phyloP scores from a whole-genome alignment of 352 stramenopile genomes.

The Pythium sp. region DNA sequence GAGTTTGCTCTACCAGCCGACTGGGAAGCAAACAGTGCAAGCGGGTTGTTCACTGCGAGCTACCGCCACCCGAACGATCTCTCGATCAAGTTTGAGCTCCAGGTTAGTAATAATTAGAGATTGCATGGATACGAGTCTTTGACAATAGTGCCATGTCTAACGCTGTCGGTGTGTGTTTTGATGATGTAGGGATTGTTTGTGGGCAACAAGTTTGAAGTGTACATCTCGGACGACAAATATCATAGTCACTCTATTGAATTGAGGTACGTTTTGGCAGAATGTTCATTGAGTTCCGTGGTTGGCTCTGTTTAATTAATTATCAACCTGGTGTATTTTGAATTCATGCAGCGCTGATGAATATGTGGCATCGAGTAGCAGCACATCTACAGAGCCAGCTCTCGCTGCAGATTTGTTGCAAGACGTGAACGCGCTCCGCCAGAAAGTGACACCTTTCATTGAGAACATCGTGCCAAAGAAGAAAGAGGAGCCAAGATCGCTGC shows the following conservation, averaged over 20 bases:
- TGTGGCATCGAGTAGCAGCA: slow-evolving; percentile 3
- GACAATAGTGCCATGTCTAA: not conserved
- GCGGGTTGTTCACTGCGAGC: slow-evolving; percentile 52
- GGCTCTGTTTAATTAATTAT: not conserved
- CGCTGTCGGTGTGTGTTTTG: not conserved
- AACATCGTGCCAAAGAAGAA: slow-evolving; percentile 50
- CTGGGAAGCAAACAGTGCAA: slow-evolving; percentile 59
- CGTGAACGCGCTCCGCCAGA: slow-evolving; percentile 40
- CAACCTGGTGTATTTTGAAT: not conserved
- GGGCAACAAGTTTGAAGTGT: slow-evolving; percentile 73
- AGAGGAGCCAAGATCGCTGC: slow-evolving; percentile 8
- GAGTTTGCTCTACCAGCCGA: slow-evolving; percentile 38
- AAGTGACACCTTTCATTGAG: slow-evolving; percentile 53
- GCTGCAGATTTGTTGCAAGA: slow-evolving; percentile 48
- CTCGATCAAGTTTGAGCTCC: slow-evolving; percentile 53
- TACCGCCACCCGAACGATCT: slow-evolving; percentile 58
- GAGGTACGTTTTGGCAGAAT: slow-evolving; percentile 29
- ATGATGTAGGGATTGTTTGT: slow-evolving; percentile 65
- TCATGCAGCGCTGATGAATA: slow-evolving; percentile 5
- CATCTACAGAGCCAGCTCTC: slow-evolving; percentile 17
- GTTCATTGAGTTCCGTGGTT: not conserved
- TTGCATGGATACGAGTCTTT: not conserved
- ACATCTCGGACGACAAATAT: slow-evolving; percentile 64
- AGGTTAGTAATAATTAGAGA: slow-evolving; percentile 31
- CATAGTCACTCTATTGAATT: slow-evolving; percentile 76